Evolutionary conservation across 2,329 filamentous ascomycete genomes (phyloP).

Genomic region (Claviceps citrina): DNA sequence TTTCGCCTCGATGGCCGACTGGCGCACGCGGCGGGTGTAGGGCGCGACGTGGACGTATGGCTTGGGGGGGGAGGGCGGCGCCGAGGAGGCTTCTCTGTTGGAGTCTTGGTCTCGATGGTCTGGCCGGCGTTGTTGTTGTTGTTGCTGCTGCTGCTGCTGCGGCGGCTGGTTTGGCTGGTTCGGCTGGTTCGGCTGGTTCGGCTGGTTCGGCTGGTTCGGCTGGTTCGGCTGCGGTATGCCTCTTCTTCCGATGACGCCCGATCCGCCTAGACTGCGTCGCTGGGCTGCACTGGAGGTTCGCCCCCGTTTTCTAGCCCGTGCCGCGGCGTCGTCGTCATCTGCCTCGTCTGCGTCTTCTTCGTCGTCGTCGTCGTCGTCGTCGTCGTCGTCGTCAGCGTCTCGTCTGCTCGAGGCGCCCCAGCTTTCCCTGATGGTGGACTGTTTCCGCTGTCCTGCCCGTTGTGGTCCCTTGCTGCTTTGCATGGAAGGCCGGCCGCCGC

Average conservation of each 20-base stretch:
- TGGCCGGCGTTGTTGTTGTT: slow-evolving; percentile 7
- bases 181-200: too few relatives aligned
- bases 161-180: too few relatives aligned
- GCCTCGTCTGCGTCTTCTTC: too few relatives aligned
- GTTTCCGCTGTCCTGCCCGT: neutral
- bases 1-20: slow-evolving; percentile 49
- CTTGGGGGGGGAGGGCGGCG: slow-evolving; percentile 16
- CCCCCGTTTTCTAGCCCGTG: neutral
- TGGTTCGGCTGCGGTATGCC: slow-evolving; percentile 6
- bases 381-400: slow-evolving; percentile 9
- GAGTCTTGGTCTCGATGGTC: neutral
- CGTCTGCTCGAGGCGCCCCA: slow-evolving; percentile 1
- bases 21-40: slow-evolving; percentile 39
- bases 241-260: slow-evolving; percentile 5
- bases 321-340: neutral
- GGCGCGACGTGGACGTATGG: slow-evolving; percentile 36
- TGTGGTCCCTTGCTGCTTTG: neutral
- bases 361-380: slow-evolving; percentile 12
- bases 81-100: slow-evolving; percentile 4
- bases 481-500: slow-evolving; percentile 15
- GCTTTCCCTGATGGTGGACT: neutral
- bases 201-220: too few relatives aligned
- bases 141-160: slow-evolving; percentile 1
- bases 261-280: neutral
- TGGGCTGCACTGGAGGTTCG: neutral